Base-by-base conservation (phyloP, 176 grass and related monocot species). In the Ensete ventricosum region DNA sequence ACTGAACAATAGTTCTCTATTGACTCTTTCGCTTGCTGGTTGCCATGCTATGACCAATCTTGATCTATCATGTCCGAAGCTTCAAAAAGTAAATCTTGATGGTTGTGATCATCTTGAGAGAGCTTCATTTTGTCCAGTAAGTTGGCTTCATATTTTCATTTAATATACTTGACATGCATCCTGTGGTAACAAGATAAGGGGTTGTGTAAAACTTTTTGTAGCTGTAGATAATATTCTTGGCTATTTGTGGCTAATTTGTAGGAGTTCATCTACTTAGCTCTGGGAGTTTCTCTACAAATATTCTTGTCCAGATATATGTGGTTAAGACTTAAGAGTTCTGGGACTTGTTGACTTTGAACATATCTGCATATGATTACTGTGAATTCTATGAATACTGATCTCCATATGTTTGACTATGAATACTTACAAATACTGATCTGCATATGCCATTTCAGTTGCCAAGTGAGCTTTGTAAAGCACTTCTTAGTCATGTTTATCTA, bases 41-140 rank as follows among this genome's bases (percentile, higher is more conserved):
- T 99, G 95, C 52, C 87, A 84, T 64, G 81, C 86, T 1, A 99
- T 99, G 90, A 91, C 82, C 76, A 82, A 62, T 34, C 79, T 99
- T 65, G 89, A 80, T 81, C 81, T 99, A 14, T 91, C 88, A 14
- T 99, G 90, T 64, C 86, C 86, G 8, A 89, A 87, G 85, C 81
- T 99, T 77, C 88, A 87, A 81, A 87, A 86, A 55, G 82, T 99
- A 76, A 94, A 91, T 87, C 86, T 99, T 62, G 88, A 94, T 85
- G 90, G 86, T 53, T 99, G 95, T 76, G 95, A 89, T 85, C 90
- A 89, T 82, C 90, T 99, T 75, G 82, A 89, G 83, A 85, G 50
- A 50, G 90, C 90, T 16, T 80, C 84, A 78, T 99, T 99, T 71
- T 89, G 76, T 74, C 95, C 90, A 1, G 95, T 99, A 86, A 84